Percentiles rank a stretch among this genome's conserved stretches.
phyloP scores from a whole-genome alignment of 371 early-diverging fungal species.

The Actinomucor elegans region DNA sequence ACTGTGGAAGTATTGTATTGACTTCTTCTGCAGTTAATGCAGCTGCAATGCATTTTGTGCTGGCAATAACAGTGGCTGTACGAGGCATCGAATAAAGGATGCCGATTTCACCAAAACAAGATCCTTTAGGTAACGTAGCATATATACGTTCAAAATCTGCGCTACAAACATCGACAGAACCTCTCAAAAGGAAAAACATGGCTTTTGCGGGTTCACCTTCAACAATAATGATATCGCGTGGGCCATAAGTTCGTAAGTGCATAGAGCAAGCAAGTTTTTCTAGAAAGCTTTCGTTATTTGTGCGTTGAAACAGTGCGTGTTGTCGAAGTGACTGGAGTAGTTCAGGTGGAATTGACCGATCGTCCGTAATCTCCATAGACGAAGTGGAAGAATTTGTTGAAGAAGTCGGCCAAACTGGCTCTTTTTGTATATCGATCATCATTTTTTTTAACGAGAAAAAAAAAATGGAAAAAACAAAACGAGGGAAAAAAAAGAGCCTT shows the following conservation, averaged over 20 bases:
- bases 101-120: conserved; percentile 84
- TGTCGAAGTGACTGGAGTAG: conserved; percentile 33
- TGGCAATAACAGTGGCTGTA: conserved; percentile 80
- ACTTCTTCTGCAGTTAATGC: conserved; percentile 65
- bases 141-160: conserved; percentile 77
- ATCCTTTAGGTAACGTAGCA: conserved; percentile 68
- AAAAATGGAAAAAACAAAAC: conserved; percentile 4
- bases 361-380: conserved; percentile 4
- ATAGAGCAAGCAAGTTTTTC: conserved; percentile 39
- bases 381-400: background rate
- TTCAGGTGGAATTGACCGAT: conserved; percentile 32
- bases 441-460: background rate
- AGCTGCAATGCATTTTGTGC: conserved; percentile 69
- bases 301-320: conserved; percentile 48
- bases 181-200: conserved; percentile 85
- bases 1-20: conserved; percentile 37
- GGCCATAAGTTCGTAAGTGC: conserved; percentile 50
- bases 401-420: conserved; percentile 2
- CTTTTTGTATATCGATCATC: conserved; percentile 19
- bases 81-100: conserved; percentile 78
- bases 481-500: background rate
- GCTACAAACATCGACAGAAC: conserved; percentile 76
- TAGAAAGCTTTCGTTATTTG: conserved; percentile 42
- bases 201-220: conserved; percentile 79
- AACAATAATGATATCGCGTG: conserved; percentile 66